Base-by-base conservation (phyloP, 352 stramenopile species). In the Phytophthora gonapodyides region DNA sequence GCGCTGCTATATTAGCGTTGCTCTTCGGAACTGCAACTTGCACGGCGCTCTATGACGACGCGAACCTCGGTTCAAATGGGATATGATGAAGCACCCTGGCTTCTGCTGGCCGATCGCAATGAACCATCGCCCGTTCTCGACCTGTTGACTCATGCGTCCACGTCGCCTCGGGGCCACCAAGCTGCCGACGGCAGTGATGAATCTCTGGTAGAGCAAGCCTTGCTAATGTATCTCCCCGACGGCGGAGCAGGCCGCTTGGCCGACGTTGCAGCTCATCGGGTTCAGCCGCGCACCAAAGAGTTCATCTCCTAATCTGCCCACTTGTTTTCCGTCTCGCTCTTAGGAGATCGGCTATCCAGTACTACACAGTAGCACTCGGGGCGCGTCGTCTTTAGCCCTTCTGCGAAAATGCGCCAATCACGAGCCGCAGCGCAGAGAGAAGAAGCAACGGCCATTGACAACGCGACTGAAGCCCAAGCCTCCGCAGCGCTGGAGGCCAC, bases 381-480 rank as follows among this genome's bases (percentile, higher is more conserved):
- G 31, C 57, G 61, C 62, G 56, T 65, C 59, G 55, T 61, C 59
- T 62, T 67, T 60, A 55, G 51, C 59, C 59, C 44, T 56, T 67
- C 35, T 59, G 43, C 49, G 43, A 61, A 46, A 57, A 55, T 31
- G 16, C 40, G 57, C 66, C 66, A 66, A 69, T 70, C 56, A 31
- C 27, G 27, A 31, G 27, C 27, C 27, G 27, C 27, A 57, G 43
- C 38, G 21, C 17, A 16, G 47, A 24, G 46, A 33, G 60, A 46
- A 62, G 45, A 56, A 68, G 48, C 60, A 73, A 73, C 65, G 54
- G 66, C 54, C 66, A 67, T 69, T 31, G 27, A 58, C 35, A 40
- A 21, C 41, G 55, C 46, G 53, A 64, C 64, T 48, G 34, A 51
- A 31, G 47, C 54, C 16, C 31, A 31, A 61, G 40, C 55, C 61